These are phyloP conservation scores for Fusarium proliferatum DNA, from an alignment of 2,329 filamentous ascomycete species.

Conservation along the genomic window DNA sequence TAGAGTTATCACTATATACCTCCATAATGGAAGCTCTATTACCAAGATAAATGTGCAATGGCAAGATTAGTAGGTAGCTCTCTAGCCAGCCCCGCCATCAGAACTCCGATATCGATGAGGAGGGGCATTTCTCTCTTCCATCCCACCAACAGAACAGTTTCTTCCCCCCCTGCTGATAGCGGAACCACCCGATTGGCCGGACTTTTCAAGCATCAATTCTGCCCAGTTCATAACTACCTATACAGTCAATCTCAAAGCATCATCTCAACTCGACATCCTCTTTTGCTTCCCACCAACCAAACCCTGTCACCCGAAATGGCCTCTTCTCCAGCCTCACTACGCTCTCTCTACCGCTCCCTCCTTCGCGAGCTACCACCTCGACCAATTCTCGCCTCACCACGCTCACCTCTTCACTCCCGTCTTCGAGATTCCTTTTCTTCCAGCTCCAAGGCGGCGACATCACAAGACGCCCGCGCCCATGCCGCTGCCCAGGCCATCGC, in stretches of 20 bases:
- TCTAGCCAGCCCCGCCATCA: constrained; percentile 27
- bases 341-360: constrained; percentile 86
- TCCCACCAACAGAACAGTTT: constrained; percentile 27
- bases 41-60: background rate
- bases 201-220: constrained; percentile 28
- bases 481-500: constrained; percentile 79
- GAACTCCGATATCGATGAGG: constrained; percentile 27
- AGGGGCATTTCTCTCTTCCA: constrained; percentile 30
- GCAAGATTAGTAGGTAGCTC: background rate
- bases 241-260: constrained; percentile 5
- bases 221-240: background rate
- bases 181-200: constrained; percentile 29
- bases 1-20: background rate
- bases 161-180: constrained; percentile 8
- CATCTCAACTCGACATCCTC: background rate
- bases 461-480: constrained; percentile 44
- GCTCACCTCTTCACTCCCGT: constrained; percentile 62
- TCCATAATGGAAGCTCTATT: background rate
- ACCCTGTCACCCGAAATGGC: constrained; percentile 41
- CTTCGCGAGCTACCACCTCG: constrained; percentile 89
- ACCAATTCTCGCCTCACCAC: constrained; percentile 63
- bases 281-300: background rate
- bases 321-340: constrained; percentile 63
- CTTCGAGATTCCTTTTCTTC: constrained; percentile 46
- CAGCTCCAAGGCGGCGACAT: constrained; percentile 66